Conservation (phyloP, 2,329 filamentous ascomycete species). For the Xylariaceae sp. region DNA sequence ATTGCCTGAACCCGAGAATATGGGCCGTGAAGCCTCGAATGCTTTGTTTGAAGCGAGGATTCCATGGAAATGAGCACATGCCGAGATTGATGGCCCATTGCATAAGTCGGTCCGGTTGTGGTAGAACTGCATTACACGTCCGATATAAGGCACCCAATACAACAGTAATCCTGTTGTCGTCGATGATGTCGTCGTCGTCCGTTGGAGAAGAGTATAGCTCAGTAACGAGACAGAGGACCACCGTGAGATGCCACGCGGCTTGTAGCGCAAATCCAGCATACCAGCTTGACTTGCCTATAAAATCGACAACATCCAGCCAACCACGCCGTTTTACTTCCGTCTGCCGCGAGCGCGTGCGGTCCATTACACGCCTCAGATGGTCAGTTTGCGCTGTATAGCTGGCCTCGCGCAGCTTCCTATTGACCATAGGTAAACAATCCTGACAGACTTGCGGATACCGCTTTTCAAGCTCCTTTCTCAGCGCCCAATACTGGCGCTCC, state of each 20-base stretch:
- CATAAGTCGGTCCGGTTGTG: conserved; percentile 38
- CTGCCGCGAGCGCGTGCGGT: conserved; percentile 50
- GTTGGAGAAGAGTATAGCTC: conserved; percentile 16
- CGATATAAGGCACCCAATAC: conserved; percentile 19
- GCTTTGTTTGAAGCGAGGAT: conserved; percentile 58
- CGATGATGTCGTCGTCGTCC: conserved; percentile 10
- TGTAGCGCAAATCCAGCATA: conserved; percentile 36
- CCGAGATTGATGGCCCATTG: conserved; percentile 46
- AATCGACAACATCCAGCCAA: conserved; percentile 40
- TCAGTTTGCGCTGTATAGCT: conserved; percentile 83
- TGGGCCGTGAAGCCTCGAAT: conserved; percentile 55
- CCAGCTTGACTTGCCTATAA: conserved; percentile 44
- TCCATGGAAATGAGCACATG: conserved; percentile 59
- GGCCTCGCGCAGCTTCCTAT: conserved; percentile 61
- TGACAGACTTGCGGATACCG: conserved; percentile 86
- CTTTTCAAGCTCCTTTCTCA: conserved; percentile 66
- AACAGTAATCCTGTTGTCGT: conserved; percentile 17
- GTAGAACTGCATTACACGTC: conserved; percentile 33
- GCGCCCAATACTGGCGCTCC: conserved; percentile 64
- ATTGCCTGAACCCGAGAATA: conserved; percentile 55
- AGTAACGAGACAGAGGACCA: conserved; percentile 29
- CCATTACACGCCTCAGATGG: conserved; percentile 68
- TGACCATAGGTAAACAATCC: conserved; percentile 70
- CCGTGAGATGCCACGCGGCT: conserved; percentile 44
- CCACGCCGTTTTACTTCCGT: conserved; percentile 37